Base-by-base conservation (phyloP, 1,284 basidiomycete species). In the Moniliophthora roreri region DNA sequence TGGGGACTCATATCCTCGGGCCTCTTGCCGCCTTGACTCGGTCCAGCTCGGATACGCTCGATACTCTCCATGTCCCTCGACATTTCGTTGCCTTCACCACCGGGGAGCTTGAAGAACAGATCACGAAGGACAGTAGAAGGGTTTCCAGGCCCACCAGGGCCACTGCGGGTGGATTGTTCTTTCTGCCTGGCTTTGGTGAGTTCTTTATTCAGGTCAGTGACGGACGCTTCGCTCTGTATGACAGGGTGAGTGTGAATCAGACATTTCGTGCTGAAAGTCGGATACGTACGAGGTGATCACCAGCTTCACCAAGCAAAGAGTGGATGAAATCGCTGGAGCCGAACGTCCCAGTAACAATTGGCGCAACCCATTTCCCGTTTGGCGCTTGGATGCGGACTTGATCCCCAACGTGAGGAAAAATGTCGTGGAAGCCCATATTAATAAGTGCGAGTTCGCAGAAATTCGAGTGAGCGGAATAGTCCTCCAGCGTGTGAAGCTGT, bases 321-420 rank as follows among this genome's bases (percentile, higher is more conserved):
- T 90, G 85, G 46, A 89, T 84, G 64, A 96, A 96, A 68, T 96
- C 93, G 62, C 82, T 87, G 1, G 87, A 87, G 11, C 93, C 93
- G 61, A 96, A 96, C 0, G 93, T 91, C 7, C 87, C 93, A 2
- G 94, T 96, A 10, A 96, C 89, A 45, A 96, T 77, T 0, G 93
- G 93, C 2, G 89, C 84, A 21, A 94, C 90, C 67, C 75, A 76
- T 57, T 81, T 79, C 3, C 94, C 93, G 56, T 87, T 84, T 0
- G 87, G 91, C 21, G 90, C 85, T 53, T 87, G 85, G 23, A 97
- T 76, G 42, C 85, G 79, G 40, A 89, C 86, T 54, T 88, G 82
- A 58, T 91, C 87, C 10, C 95, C 95, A 34, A 97, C 91, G 63
- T 98, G 94, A n/a, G 84, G 70, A 72, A 97, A 98, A 2, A 97